Conservation (phyloP, 1,284 basidiomycete genomes). For the Gastroboletus turbinatus region DNA sequence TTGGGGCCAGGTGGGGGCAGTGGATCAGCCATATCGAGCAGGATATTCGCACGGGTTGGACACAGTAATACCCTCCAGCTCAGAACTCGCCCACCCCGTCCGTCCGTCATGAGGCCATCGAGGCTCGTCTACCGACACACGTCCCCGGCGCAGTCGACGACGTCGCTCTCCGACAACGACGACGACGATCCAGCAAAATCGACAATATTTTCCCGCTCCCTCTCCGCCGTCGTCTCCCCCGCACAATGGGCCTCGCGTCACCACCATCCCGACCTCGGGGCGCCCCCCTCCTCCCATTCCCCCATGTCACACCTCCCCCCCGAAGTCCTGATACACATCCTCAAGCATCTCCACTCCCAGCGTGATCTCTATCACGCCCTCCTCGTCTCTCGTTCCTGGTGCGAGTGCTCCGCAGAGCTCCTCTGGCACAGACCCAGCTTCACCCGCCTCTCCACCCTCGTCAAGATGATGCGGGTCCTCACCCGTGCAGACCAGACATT, state of each 20-base stretch:
- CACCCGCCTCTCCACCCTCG: constrained; percentile 66
- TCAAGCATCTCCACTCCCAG: constrained; percentile 77
- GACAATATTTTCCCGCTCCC: constrained; percentile 45
- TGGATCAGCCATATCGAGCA: constrained; percentile 28
- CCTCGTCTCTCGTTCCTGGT: constrained; percentile 90
- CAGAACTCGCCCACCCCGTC: background rate
- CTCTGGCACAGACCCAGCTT: constrained; percentile 93
- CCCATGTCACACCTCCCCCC: constrained; percentile 72
- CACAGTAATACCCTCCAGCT: background rate
- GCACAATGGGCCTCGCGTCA: constrained; percentile 63
- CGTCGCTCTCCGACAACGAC: constrained; percentile 63
- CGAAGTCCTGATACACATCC: constrained; percentile 91
- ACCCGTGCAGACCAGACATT: constrained; percentile 70
- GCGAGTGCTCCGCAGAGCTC: constrained; percentile 92
- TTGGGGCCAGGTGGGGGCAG: constrained; percentile 64
- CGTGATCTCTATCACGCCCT: constrained; percentile 77
- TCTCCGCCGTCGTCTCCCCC: constrained; percentile 49
- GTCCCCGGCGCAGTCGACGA: constrained; percentile 55
- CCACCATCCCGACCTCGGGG: constrained; percentile 28
- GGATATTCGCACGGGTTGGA: constrained; percentile 18
- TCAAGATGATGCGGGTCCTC: constrained; percentile 76
- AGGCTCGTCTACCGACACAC: constrained; percentile 54
- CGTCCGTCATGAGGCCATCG: constrained; percentile 30
- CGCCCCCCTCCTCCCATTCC: constrained; percentile 34
- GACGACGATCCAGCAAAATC: constrained; percentile 59